Conservation (phyloP, 352 stramenopile genomes). For the Phytophthora brassicae region DNA sequence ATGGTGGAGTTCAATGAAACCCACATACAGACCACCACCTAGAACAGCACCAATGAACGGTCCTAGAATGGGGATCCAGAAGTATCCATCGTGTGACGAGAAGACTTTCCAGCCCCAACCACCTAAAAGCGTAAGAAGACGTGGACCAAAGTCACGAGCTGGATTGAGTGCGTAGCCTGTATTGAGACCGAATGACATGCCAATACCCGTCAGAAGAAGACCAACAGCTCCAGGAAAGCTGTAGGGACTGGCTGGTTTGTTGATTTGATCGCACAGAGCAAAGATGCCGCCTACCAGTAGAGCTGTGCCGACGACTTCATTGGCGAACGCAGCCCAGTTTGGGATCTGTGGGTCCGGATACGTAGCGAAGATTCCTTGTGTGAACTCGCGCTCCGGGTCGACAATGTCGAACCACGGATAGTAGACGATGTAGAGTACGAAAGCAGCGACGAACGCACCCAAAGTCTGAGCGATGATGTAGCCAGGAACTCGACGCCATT, state of each 20-base stretch:
- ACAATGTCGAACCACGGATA: slow-evolving; percentile 56
- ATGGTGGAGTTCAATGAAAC: slow-evolving; percentile 67
- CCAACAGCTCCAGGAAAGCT: slow-evolving; percentile 74
- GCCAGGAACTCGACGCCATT: slow-evolving; percentile 65
- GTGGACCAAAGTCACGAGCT: slow-evolving; percentile 68
- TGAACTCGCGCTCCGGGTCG: slow-evolving; percentile 61
- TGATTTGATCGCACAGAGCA: slow-evolving; percentile 66
- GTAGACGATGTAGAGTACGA: slow-evolving; percentile 71
- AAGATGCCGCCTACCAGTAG: slow-evolving; percentile 69
- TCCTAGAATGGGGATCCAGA: slow-evolving; percentile 73
- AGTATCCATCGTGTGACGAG: slow-evolving; percentile 68
- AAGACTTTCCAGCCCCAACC: slow-evolving; percentile 73
- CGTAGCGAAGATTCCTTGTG: slow-evolving; percentile 70
- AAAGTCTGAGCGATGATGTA: slow-evolving; percentile 66
- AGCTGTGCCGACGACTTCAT: slow-evolving; percentile 64
- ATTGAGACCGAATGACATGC: slow-evolving; percentile 79
- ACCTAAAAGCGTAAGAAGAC: slow-evolving; percentile 54
- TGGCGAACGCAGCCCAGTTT: slow-evolving; percentile 56
- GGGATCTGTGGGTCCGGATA: slow-evolving; percentile 73
- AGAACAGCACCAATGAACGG: slow-evolving; percentile 68
- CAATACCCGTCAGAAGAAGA: slow-evolving; percentile 68
- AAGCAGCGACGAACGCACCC: slow-evolving; percentile 62
- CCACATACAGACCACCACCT: slow-evolving; percentile 64
- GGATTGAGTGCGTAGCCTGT: slow-evolving; percentile 77
- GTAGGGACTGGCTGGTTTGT: slow-evolving; percentile 65